Evolutionary conservation across 148 eudicot species (phyloP).

Genomic region (Nepenthes mirabilis): DNA sequence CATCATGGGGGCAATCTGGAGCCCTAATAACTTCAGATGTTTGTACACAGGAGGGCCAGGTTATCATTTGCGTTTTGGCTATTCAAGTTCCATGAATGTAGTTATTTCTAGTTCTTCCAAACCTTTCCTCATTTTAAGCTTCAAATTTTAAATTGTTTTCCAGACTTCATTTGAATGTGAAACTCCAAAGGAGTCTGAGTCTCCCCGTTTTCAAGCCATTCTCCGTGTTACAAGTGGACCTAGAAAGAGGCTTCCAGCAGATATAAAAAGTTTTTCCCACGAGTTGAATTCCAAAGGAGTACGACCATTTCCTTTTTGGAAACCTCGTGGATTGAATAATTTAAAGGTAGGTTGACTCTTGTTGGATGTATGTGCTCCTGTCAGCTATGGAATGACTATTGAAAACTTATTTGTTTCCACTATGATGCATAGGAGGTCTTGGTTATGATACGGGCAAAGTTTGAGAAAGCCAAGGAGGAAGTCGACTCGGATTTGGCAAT

Average conservation of each 20-base stretch:
- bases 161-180: conserved; percentile 80
- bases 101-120: neutral
- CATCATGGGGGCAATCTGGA: conserved; percentile 60
- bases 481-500: conserved; percentile 87
- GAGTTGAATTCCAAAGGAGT: conserved; percentile 98
- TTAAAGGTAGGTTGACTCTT: conserved; percentile 45
- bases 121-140: conserved; percentile 6
- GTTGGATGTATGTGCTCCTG: neutral
- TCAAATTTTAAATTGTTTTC: conserved; percentile 6
- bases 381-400: neutral
- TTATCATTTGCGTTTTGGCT: conserved; percentile 5
- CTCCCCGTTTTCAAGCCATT: conserved; percentile 98
- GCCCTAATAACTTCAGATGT: conserved; percentile 47
- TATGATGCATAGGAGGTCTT: conserved; percentile 56
- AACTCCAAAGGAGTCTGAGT: conserved; percentile 98
- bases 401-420: neutral
- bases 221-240: conserved; percentile 96
- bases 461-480: conserved; percentile 99
- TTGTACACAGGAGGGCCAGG: conserved; percentile 85
- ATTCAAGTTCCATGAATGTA: conserved; percentile 3
- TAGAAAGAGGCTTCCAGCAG: conserved; percentile 76
- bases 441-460: conserved; percentile 75
- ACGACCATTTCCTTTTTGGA: conserved; percentile 90
- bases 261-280: conserved; percentile 94
- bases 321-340: conserved; percentile 87